phyloP scores from a whole-genome alignment of 345 rosid species.

The Lenwebbia sp. region DNA sequence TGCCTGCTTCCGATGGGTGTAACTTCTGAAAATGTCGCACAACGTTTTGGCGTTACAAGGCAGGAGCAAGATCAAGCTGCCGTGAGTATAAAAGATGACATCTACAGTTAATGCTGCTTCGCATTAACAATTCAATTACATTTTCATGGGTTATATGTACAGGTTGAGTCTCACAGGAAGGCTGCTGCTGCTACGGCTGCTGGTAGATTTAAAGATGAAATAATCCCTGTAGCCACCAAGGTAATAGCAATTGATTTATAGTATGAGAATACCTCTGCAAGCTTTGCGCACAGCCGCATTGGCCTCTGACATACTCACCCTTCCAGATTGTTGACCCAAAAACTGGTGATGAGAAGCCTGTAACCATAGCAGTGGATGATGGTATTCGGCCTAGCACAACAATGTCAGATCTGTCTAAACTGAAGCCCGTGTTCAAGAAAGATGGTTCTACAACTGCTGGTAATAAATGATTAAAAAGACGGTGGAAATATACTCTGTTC shows the following conservation, averaged over 20 bases:
- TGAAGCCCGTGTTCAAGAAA: conserved; percentile 79
- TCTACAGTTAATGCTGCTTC: neutral
- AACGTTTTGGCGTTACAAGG: conserved; percentile 76
- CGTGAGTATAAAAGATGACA: conserved; percentile 29
- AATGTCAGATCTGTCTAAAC: conserved; percentile 47
- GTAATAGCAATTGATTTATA: conserved; percentile 17
- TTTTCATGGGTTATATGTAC: neutral
- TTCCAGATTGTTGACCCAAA: conserved; percentile 77
- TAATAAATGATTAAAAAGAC: conserved; percentile 3
- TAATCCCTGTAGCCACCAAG: conserved; percentile 82
- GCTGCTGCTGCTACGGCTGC: conserved; percentile 87
- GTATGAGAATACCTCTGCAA: neutral
- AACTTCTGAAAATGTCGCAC: conserved; percentile 92
- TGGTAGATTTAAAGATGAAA: conserved; percentile 89
- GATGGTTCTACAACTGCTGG: conserved; percentile 95
- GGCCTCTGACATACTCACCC: neutral
- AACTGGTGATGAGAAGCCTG: conserved; percentile 65
- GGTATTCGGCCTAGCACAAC: conserved; percentile 80
- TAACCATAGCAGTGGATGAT: conserved; percentile 75
- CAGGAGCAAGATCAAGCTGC: conserved; percentile 98
- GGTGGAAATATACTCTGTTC: neutral
- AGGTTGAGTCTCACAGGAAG: conserved; percentile 94
- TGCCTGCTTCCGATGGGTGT: conserved; percentile 97
- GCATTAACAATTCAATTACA: neutral
- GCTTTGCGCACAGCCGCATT: neutral